Conservation (phyloP, 176 grass and related monocot genomes). For the Coix lacrymajobi region DNA sequence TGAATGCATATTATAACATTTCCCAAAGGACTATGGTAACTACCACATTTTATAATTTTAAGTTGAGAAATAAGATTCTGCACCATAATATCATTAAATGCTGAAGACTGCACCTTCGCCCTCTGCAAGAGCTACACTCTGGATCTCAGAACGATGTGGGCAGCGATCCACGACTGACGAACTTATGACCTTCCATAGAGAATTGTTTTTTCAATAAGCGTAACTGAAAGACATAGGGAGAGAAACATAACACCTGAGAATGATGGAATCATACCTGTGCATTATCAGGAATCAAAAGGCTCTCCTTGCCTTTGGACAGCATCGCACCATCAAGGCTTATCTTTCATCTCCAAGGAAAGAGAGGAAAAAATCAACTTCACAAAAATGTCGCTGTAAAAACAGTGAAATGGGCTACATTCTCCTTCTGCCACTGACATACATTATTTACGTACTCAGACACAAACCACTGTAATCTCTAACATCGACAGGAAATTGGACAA, state of each 20-base stretch:
- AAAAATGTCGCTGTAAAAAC: not conserved
- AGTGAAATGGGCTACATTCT: not conserved
- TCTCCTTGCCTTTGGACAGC: conserved; percentile 74
- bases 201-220: conserved; percentile 8
- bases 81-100: not conserved
- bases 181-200: conserved; percentile 54
- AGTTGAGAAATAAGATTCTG: not conserved
- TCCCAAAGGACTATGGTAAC: not conserved
- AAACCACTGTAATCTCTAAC: not conserved
- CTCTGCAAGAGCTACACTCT: conserved; percentile 74
- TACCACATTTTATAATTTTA: not conserved
- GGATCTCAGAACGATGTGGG: conserved; percentile 80
- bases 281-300: conserved; percentile 81
- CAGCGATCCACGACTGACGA: conserved; percentile 81
- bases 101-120: conserved; percentile 43
- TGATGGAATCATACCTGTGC: conserved; percentile 40
- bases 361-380: conserved; percentile 21
- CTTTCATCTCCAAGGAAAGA: conserved; percentile 33
- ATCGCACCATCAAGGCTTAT: conserved; percentile 64
- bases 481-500: not conserved
- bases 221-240: not conserved
- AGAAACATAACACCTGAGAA: not conserved
- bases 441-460: not conserved
- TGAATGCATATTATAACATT: not conserved
- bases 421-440: not conserved